Conservation (phyloP, 2,329 filamentous ascomycete genomes). For the Microdochium nivale region DNA sequence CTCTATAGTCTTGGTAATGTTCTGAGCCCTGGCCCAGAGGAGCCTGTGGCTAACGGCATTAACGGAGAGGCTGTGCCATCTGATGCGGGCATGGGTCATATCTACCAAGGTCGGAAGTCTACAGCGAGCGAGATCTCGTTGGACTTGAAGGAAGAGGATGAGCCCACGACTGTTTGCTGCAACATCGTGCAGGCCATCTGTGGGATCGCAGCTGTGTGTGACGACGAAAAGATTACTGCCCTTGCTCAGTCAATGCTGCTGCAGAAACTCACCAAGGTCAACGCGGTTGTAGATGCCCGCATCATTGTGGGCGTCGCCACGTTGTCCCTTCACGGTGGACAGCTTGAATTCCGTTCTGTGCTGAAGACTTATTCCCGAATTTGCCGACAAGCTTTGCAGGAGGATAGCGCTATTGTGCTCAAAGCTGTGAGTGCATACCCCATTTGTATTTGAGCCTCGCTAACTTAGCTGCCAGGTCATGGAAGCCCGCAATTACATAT, state of each 20-base stretch:
- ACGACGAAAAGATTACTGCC: constrained; percentile 87
- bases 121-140: constrained; percentile 75
- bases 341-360: constrained; percentile 75
- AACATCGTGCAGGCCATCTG: constrained; percentile 96
- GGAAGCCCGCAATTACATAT: constrained; percentile 72
- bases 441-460: not conserved
- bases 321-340: constrained; percentile 67
- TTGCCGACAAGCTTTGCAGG: constrained; percentile 62
- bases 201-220: constrained; percentile 71
- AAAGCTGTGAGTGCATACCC: constrained; percentile 52
- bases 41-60: constrained; percentile 42
- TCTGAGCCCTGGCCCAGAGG: constrained; percentile 62
- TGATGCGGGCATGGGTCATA: constrained; percentile 26
- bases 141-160: constrained; percentile 65
- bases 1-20: constrained; percentile 96
- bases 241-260: constrained; percentile 90
- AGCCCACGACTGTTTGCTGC: constrained; percentile 66
- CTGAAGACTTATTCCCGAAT: constrained; percentile 76
- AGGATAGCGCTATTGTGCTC: constrained; percentile 58
- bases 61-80: constrained; percentile 32
- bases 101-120: constrained; percentile 48
- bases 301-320: constrained; percentile 78
- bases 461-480: constrained; percentile 41
- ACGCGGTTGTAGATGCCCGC: constrained; percentile 67
- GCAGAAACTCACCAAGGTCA: constrained; percentile 90